Conservation (phyloP, 441 rosid genomes). For the Euphorbia schlechtendalii region DNA sequence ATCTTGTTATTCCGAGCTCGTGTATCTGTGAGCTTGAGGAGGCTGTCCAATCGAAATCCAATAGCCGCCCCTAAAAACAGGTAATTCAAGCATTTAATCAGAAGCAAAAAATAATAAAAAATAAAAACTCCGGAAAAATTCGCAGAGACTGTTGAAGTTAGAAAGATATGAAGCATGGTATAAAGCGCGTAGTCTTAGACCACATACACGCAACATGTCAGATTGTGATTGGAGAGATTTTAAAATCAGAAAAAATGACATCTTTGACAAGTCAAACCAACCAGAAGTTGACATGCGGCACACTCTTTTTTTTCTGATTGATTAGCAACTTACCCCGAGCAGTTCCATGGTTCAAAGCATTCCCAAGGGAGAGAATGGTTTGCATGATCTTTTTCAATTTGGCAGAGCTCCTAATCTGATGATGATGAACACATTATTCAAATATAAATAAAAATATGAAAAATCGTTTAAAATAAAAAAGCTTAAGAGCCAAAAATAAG, state of each 20-base stretch:
- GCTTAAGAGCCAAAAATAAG: slow-evolving; percentile 15
- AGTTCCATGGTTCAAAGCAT: slow-evolving; percentile 92
- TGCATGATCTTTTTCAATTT: slow-evolving; percentile 89
- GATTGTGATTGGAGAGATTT: too few relatives aligned
- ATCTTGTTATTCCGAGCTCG: slow-evolving; percentile 81
- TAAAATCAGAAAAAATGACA: too few relatives aligned
- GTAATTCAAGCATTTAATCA: background rate
- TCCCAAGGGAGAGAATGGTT: slow-evolving; percentile 84
- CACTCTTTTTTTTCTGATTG: too few relatives aligned
- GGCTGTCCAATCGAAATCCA: slow-evolving; percentile 95
- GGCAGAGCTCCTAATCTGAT: slow-evolving; percentile 65
- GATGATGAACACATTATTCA: slow-evolving; percentile 16
- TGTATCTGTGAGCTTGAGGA: slow-evolving; percentile 91
- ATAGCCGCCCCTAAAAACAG: slow-evolving; percentile 70
- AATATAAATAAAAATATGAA: slow-evolving; percentile 18
- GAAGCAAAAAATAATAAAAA: too few relatives aligned
- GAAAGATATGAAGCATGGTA: background rate
- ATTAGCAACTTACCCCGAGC: slow-evolving; percentile 71
- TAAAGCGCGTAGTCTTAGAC: background rate
- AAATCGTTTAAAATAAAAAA: slow-evolving; percentile 17
- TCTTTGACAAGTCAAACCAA: too few relatives aligned
- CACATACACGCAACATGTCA: too few relatives aligned
- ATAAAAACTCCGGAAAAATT: background rate
- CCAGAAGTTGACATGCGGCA: too few relatives aligned
- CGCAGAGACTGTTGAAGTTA: background rate